A percentile compares a stretch with the other conserved stretches of the same genome.
Evolutionary conservation across 768 basidiomycete genomes (phyloP).

Genomic region (Chalciporus piperatus): DNA sequence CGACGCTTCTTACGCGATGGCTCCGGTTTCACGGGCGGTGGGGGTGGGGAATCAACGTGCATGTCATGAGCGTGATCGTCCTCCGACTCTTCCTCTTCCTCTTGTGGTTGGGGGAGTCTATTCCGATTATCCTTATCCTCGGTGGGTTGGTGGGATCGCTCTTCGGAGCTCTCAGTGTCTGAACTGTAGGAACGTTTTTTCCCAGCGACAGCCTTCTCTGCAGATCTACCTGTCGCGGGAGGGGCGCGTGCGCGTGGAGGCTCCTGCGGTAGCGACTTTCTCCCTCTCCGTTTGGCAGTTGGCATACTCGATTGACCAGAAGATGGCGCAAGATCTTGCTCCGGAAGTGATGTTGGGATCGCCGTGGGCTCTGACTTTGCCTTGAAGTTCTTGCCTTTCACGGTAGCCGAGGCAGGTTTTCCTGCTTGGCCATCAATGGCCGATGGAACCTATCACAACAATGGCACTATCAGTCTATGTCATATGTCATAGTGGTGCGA

Average conservation of each 20-base stretch:
- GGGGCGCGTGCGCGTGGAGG: constrained; percentile 5
- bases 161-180: constrained; percentile 25
- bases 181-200: constrained; percentile 24
- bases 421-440: constrained; percentile 6
- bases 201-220: constrained; percentile 8
- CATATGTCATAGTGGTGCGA: not conserved
- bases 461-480: not conserved
- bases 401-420: constrained; percentile 7
- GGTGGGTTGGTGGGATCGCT: constrained; percentile 12
- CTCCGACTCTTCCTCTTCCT: constrained; percentile 38
- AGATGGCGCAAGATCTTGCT: constrained; percentile 39
- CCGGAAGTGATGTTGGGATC: constrained; percentile 61
- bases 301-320: constrained; percentile 3
- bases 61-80: constrained; percentile 42
- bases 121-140: constrained; percentile 35
- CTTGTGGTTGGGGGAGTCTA: constrained; percentile 13
- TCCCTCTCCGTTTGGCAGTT: constrained; percentile 8
- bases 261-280: not conserved
- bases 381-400: constrained; percentile 11
- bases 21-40: constrained; percentile 23
- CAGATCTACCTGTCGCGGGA: constrained; percentile 1
- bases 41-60: constrained; percentile 30
- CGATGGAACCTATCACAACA: constrained; percentile 2
- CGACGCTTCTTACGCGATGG: constrained; percentile 46
- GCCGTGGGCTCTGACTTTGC: constrained; percentile 31